Evolutionary conservation across 495 filamentous ascomycete species (phyloP).

Genomic region (Mytilinidion resinicola): DNA sequence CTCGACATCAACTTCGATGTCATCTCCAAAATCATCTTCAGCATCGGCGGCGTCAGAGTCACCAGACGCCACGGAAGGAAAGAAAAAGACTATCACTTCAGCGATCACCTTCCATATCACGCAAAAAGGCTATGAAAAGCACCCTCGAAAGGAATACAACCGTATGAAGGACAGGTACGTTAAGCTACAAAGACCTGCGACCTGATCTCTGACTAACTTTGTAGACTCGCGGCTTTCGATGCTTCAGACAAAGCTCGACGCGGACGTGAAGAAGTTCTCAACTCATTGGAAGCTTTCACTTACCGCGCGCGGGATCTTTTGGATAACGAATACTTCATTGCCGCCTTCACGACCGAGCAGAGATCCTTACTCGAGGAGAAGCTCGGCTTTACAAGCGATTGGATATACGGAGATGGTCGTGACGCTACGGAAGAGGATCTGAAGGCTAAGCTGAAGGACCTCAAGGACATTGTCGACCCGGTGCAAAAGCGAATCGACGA

Average conservation of each 20-base stretch:
- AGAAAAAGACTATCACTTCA: constrained; percentile 65
- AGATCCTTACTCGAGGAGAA: constrained; percentile 56
- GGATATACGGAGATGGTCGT: constrained; percentile 82
- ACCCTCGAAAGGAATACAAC: constrained; percentile 52
- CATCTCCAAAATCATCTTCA: constrained; percentile 34
- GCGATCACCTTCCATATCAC: constrained; percentile 58
- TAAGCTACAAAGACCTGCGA: background rate
- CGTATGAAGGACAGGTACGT: constrained; percentile 53
- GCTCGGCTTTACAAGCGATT: constrained; percentile 65
- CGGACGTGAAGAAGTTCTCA: constrained; percentile 78
- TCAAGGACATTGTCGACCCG: constrained; percentile 64
- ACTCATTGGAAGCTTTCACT: constrained; percentile 88
- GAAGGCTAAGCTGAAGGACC: constrained; percentile 63
- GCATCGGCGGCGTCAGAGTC: constrained; percentile 42
- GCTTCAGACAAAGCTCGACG: constrained; percentile 70
- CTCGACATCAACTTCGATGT: constrained; percentile 42
- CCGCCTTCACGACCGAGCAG: constrained; percentile 58
- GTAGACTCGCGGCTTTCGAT: constrained; percentile 64
- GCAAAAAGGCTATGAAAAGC: constrained; percentile 54
- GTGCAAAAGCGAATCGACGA: constrained; percentile 64
- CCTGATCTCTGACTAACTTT: background rate
- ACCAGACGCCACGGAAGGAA: constrained; percentile 33
- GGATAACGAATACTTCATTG: constrained; percentile 65
- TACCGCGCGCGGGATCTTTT: constrained; percentile 82
- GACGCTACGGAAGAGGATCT: constrained; percentile 66